Evolutionary conservation across 2,329 filamentous ascomycete genomes (phyloP), one percentile per base, ranked within the genome.

Genomic region (Apiospora marii): DNA sequence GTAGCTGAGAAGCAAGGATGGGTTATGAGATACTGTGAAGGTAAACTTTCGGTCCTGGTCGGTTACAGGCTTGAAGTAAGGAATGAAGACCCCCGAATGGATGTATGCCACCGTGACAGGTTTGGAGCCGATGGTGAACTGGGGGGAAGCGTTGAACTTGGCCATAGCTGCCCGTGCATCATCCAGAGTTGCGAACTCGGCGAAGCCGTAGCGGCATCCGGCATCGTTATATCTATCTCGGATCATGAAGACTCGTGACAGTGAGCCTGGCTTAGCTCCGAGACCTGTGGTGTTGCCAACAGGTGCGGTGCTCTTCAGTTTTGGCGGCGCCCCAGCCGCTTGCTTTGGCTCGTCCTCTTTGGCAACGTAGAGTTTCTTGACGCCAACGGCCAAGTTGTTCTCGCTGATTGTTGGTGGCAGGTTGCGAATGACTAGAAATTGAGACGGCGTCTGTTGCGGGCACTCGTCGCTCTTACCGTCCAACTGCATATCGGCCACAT

Each of bases 11-110:
- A 90, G 90, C 72, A 93, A 82, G 0, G 87, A 85, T 1, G 91
- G 87, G 76, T 95, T 95, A 75, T 90, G 90, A 1, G 94, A 85
- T 1, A 93, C 92, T 44, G 87, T 87, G 78, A 96, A 95, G 0
- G 92, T 92, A 79, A 91, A 91, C 67, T 84, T 86, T 19, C 89
- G 87, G n/a, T 86, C 88, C 24, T 88, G 87, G 0, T 88, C 84
- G 6, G 86, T 86, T 1, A 85, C 72, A 10, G 87, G 86, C 69
- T 91, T 88, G 68, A 92, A 86, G 61, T 93, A 92, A 0, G 93
- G 93, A 16, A 95, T 89, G 78, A 97, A 96, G 3, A 96, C 93
- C 6, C 94, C 94, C n/a, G 93, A 90, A 75, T 96, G 94, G 51
- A 95, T 95, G 76, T 93, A 94, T 61, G 89, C 92, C 34, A 94